Conservation (phyloP, 306 rosid species). For the Fragaria ananassa region DNA sequence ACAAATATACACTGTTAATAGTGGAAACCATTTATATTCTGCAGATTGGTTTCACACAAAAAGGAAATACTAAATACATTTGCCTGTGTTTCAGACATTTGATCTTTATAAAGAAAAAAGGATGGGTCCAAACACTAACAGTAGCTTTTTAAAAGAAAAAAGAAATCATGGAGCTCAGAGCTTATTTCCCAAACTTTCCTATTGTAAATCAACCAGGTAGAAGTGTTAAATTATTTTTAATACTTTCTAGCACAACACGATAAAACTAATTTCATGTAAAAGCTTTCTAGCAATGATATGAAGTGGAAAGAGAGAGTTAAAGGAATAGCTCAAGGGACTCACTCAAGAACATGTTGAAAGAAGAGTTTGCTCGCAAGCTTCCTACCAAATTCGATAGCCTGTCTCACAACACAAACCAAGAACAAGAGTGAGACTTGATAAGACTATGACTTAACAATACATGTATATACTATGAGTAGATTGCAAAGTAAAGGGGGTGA, state of each 20-base stretch:
- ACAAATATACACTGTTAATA: conserved; percentile 16
- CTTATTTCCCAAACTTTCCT: conserved; percentile 1
- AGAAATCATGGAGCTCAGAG: neutral
- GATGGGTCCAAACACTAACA: neutral
- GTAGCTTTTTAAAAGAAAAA: neutral
- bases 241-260: too few relatives aligned
- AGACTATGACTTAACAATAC: conserved; percentile 6
- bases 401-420: conserved; percentile 34
- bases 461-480: neutral
- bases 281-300: neutral
- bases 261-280: neutral
- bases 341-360: conserved; percentile 80
- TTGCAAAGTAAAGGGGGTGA: neutral
- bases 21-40: conserved; percentile 6
- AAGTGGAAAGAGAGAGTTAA: conserved; percentile 10
- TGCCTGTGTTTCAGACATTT: neutral
- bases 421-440: conserved; percentile 12
- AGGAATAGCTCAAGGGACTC: conserved; percentile 37
- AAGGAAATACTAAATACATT: neutral
- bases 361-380: conserved; percentile 77
- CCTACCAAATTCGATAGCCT: conserved; percentile 86
- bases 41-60: conserved; percentile 5
- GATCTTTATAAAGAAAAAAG: neutral
- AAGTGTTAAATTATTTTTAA: neutral
- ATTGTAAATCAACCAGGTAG: neutral